Base-by-base conservation (phyloP, 805 yeast species). In the Kuraishia molischiana region DNA sequence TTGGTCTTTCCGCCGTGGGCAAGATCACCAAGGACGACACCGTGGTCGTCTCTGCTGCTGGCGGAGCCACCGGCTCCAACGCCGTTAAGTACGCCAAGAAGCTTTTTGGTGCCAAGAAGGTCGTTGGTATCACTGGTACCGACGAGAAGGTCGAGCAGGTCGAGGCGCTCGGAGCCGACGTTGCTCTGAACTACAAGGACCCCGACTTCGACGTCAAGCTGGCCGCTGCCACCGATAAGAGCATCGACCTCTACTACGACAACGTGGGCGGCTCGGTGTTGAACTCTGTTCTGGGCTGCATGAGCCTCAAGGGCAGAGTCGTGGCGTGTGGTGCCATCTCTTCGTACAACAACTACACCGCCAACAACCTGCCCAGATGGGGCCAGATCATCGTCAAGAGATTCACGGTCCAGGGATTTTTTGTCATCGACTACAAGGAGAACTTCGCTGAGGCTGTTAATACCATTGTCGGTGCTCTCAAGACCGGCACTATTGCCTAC, bases 51-150 rank as follows among this genome's bases (percentile, higher is more conserved):
- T 70, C 79, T 15, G 85, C 83, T 41, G 85, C 85, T 10, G 69
- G 79, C 5, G 86, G 86, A 43, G 83, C 84, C n/a, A 79, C 79
- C n/a, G 85, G 85, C 11, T 66, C 74, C 19, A 56, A 67, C 35
- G 71, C 64, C 35, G 71, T 77, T 18, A 84, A 77, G 52, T 51
- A 79, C 10, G 78, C 83, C 31, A 60, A 73, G 42, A 58, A 67
- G 29, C 54, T 72, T 8, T 62, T 69, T 50, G 69, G 70, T 28
- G 79, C 79, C 21, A 56, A 64, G 32, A 69, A 64, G 45, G 77
- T 79, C 19, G 64, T 77, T 50, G 85, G 79, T 32, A 67, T 77
- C 44, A 74, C 83, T 14, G 83, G 85, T 40, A 70, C 77, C 8
- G 64, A 57, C 4, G 77, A 64, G 24, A 79, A 79, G 52, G 61